phyloP scores from a whole-genome alignment of 1,284 basidiomycete genomes.

The Stygiomarasmius scandens region DNA sequence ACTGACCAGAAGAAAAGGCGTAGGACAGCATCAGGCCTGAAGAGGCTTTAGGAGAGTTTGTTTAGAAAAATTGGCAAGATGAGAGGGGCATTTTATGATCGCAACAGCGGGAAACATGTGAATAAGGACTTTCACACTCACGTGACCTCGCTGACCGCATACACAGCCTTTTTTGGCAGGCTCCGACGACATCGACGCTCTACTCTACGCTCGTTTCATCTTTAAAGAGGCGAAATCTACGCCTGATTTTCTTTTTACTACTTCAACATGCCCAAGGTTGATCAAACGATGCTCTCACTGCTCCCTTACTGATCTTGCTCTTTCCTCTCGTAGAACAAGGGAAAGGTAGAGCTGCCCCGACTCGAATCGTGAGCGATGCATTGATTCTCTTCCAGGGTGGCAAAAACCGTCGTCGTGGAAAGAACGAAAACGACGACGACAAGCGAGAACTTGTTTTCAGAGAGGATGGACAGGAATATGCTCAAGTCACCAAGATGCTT shows the following conservation, averaged over 20 bases:
- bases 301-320: conserved; percentile 20
- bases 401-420: conserved; percentile 99
- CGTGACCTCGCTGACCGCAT: no score
- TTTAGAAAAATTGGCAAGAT: no score
- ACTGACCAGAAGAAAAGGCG: conserved; percentile 53
- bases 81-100: no score
- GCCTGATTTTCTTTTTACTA: neutral
- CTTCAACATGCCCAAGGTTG: conserved; percentile 60
- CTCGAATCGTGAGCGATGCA: no score
- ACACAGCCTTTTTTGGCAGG: no score
- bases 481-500: conserved; percentile 98
- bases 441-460: conserved; percentile 99
- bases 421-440: conserved; percentile 98
- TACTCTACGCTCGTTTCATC: no score
- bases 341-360: no score
- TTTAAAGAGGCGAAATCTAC: neutral
- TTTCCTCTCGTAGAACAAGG: conserved; percentile 67
- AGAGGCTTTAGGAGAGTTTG: conserved; percentile 14
- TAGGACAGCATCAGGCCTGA: conserved; percentile 62
- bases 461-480: conserved; percentile 99
- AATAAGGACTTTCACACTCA: no score
- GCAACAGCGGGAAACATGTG: no score
- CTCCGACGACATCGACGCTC: no score
- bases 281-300: conserved; percentile 18
- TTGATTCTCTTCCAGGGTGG: conserved; percentile 70